These are phyloP conservation scores for Magnaporthales sp. DNA, from an alignment of 2,329 filamentous ascomycete species.

Conservation along the genomic window DNA sequence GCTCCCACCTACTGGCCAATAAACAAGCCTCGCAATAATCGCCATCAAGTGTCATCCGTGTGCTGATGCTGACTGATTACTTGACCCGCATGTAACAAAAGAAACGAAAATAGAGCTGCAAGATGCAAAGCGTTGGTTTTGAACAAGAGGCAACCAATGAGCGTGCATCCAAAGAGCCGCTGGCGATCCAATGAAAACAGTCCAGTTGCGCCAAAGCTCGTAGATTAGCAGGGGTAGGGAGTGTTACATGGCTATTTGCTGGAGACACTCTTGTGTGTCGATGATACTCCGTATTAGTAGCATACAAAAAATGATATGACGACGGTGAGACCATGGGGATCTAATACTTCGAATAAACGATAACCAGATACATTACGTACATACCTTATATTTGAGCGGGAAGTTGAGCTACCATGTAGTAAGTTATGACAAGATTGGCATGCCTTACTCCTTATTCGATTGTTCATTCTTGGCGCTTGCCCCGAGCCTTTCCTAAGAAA, in stretches of 20 bases:
- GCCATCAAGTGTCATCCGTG: not conserved
- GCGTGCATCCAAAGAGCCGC: not conserved
- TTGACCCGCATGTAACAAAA: not conserved
- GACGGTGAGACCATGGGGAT: too few species aligned
- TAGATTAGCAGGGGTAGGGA: not conserved
- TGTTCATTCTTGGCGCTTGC: not conserved
- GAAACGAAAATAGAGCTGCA: not conserved
- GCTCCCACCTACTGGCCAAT: not conserved
- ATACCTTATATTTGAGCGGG: too few species aligned
- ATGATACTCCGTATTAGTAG: not conserved
- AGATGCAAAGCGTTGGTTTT: not conserved
- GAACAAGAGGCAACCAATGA: not conserved
- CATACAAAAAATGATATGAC: not conserved
- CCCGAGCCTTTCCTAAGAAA: not conserved
- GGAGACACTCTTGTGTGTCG: not conserved
- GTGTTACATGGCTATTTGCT: not conserved
- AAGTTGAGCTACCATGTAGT: too few species aligned
- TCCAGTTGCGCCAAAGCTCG: too few species aligned
- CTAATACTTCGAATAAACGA: too few species aligned
- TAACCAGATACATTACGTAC: too few species aligned
- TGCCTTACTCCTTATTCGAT: too few species aligned
- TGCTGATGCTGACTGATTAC: not conserved
- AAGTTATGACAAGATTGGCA: too few species aligned
- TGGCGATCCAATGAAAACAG: not conserved
- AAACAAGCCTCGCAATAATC: not conserved